A percentile compares a stretch with the other conserved stretches of the same genome.
Evolutionary conservation across 2,329 filamentous ascomycete species (phyloP).

Genomic region (Hypoxylon sp.): DNA sequence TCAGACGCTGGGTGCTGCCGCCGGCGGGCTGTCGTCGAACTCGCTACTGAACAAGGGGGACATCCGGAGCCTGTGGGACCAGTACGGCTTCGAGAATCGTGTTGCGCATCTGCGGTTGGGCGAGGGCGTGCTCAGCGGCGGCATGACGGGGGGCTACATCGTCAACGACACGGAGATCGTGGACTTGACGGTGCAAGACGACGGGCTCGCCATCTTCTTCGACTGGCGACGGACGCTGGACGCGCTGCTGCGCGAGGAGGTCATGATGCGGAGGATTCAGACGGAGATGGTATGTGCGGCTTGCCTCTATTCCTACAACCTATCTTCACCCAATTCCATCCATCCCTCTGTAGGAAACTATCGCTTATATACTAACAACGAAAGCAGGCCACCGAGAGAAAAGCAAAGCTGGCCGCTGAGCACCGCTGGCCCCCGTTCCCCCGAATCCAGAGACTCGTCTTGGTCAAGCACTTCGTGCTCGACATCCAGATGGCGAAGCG

Average conservation of each 20-base stretch:
- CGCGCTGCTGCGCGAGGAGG: slow-evolving; percentile 34
- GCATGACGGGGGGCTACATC: slow-evolving; percentile 31
- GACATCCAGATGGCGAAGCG: slow-evolving; percentile 34
- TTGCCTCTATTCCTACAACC: slow-evolving; percentile 16
- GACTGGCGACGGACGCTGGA: slow-evolving; percentile 29
- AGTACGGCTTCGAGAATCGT: slow-evolving; percentile 33
- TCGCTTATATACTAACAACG: slow-evolving; percentile 18
- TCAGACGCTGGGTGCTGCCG: slow-evolving; percentile 10
- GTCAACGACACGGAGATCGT: slow-evolving; percentile 35
- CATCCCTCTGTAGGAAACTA: slow-evolving; percentile 11
- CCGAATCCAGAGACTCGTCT: slow-evolving; percentile 21
- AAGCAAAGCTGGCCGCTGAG: slow-evolving; percentile 14
- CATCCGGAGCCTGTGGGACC: slow-evolving; percentile 23
- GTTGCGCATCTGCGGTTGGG: slow-evolving; percentile 32
- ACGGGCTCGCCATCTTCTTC: slow-evolving; percentile 25
- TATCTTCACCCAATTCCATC: too few species aligned
- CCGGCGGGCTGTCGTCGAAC: slow-evolving; percentile 8
- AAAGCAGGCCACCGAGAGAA: slow-evolving; percentile 22
- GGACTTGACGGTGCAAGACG: slow-evolving; percentile 23
- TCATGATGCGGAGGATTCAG: slow-evolving; percentile 35
- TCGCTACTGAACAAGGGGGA: slow-evolving; percentile 16
- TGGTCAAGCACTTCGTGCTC: slow-evolving; percentile 32
- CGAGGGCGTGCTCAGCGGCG: slow-evolving; percentile 29
- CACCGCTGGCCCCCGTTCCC: slow-evolving; percentile 30
- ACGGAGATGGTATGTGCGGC: slow-evolving; percentile 30